Percentiles rank a stretch among this genome's conserved stretches.
These are phyloP conservation scores for Auricularia heimuer DNA, from an alignment of 768 basidiomycete species.

Conservation along the genomic window DNA sequence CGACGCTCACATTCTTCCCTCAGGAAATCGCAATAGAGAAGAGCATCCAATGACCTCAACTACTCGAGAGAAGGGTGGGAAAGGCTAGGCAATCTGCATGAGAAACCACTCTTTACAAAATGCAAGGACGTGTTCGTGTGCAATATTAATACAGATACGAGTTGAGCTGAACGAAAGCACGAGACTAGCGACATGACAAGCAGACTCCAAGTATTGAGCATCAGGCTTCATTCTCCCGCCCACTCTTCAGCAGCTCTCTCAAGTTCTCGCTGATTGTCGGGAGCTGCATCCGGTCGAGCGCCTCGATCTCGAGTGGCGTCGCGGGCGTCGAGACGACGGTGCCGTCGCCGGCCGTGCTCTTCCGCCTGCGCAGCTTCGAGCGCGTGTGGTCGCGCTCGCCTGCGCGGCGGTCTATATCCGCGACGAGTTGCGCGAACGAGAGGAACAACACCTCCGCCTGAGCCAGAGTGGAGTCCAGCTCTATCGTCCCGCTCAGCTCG, in stretches of 20 bases:
- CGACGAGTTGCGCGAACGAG: constrained; percentile 79
- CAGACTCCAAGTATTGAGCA: too few relatives aligned
- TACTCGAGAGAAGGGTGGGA: too few relatives aligned
- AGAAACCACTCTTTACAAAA: too few relatives aligned
- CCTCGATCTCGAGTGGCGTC: constrained; percentile 1
- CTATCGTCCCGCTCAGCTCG: constrained; percentile 92
- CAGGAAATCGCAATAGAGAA: too few relatives aligned
- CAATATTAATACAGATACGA: too few relatives aligned
- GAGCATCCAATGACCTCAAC: too few relatives aligned
- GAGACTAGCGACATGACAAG: too few relatives aligned
- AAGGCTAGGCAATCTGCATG: too few relatives aligned
- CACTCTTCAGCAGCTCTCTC: constrained; percentile 41
- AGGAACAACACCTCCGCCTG: constrained; percentile 97
- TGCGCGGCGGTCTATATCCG: constrained; percentile 76
- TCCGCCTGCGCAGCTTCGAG: constrained; percentile 22
- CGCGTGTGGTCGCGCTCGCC: constrained; percentile 38
- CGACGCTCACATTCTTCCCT: too few relatives aligned
- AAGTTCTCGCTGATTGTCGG: constrained; percentile 53
- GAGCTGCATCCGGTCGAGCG: constrained; percentile 26
- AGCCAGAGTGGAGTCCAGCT: constrained; percentile 87
- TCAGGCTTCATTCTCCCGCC: not conserved
- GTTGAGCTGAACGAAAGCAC: too few relatives aligned
- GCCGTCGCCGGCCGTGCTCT: constrained; percentile 18
- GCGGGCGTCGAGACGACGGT: not conserved
- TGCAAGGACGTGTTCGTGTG: too few relatives aligned